Evolutionary conservation across 2,329 filamentous ascomycete genomes (phyloP).

Genomic region (Blastomyces percursus): DNA sequence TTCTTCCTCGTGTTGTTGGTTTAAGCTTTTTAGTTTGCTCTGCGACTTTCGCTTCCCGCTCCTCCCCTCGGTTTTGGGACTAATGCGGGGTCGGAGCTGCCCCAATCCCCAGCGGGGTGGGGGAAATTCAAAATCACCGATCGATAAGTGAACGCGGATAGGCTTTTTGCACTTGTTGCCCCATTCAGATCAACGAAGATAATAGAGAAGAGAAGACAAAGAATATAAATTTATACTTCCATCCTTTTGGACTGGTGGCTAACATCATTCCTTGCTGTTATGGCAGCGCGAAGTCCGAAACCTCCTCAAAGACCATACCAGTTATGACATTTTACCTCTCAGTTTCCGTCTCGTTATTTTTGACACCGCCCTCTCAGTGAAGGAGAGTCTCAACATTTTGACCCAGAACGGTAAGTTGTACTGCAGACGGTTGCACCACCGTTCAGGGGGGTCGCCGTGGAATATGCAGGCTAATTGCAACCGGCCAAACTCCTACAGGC

Average conservation of each 20-base stretch:
- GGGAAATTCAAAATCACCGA: neutral
- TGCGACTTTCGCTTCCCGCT: neutral
- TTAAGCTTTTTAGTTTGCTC: neutral
- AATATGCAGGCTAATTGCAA: neutral
- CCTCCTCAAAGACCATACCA: conserved; percentile 90
- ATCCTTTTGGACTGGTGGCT: conserved; percentile 14
- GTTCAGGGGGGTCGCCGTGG: neutral
- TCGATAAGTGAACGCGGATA: neutral
- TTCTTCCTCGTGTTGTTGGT: conserved; percentile 4
- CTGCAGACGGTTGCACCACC: neutral
- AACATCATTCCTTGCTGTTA: conserved; percentile 15
- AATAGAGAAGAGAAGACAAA: neutral
- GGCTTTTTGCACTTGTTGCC: neutral
- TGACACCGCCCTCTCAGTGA: conserved; percentile 88
- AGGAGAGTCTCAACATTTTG: conserved; percentile 91
- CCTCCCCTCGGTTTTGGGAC: neutral
- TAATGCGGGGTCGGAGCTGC: neutral
- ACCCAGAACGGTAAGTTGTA: conserved; percentile 70
- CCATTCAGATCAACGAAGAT: neutral
- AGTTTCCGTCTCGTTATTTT: conserved; percentile 94
- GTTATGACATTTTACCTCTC: conserved; percentile 93
- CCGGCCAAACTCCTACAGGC: conserved; percentile 43
- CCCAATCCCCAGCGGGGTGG: neutral
- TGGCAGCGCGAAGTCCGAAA: conserved; percentile 76
- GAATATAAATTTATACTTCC: conserved; percentile 7